A percentile compares a stretch with the other conserved stretches of the same genome.
phyloP scores from a whole-genome alignment of 768 basidiomycete genomes.

The Suillus subluteus region DNA sequence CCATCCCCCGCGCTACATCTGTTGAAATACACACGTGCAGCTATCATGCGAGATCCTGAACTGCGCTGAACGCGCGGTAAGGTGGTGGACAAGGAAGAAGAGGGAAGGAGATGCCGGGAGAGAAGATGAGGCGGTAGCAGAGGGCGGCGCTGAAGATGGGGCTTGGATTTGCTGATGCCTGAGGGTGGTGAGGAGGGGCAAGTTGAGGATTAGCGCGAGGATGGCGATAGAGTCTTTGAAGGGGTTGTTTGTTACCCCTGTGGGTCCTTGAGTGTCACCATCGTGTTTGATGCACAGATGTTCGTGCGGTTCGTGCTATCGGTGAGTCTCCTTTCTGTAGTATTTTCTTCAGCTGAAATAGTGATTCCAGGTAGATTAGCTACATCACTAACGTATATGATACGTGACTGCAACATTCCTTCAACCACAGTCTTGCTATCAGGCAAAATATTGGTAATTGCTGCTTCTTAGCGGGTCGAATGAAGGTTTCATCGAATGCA shows the following conservation, averaged over 20 bases:
- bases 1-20: conserved; percentile 53
- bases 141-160: conserved; percentile 47
- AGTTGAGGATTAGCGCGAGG: conserved; percentile 30
- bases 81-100: conserved; percentile 63
- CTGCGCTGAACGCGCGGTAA: conserved; percentile 35
- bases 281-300: not conserved
- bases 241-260: conserved; percentile 14
- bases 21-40: conserved; percentile 58
- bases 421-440: no score
- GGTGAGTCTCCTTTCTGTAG: not conserved
- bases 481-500: not conserved
- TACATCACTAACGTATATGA: not conserved
- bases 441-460: no score
- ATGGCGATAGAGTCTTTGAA: conserved; percentile 31
- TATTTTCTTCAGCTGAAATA: not conserved
- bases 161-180: conserved; percentile 37
- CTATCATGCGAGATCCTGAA: conserved; percentile 43
- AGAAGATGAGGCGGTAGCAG: conserved; percentile 47
- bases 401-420: not conserved
- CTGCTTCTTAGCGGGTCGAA: not conserved
- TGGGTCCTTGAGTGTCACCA: not conserved
- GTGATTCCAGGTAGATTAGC: not conserved
- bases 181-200: conserved; percentile 19
- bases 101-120: conserved; percentile 54
- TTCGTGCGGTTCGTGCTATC: not conserved